A percentile compares a stretch with the other conserved stretches of the same genome.
Evolutionary conservation across 257 asterid species (phyloP).

Genomic region (Penstemon newberryi): DNA sequence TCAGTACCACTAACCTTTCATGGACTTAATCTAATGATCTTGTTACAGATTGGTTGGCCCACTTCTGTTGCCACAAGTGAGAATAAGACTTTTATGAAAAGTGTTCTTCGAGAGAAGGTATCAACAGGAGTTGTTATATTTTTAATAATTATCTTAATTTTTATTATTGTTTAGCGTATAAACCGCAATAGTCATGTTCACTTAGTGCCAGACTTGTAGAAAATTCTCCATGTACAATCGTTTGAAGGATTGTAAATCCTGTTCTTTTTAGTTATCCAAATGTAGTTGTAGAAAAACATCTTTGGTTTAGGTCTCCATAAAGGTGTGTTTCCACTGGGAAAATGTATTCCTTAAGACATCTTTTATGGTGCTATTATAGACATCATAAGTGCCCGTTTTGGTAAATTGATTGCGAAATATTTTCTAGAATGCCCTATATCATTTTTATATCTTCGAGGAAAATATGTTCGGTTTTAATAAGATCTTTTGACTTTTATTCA

Average conservation of each 20-base stretch:
- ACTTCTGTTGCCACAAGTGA: conserved; percentile 88
- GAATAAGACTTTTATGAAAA: conserved; percentile 69
- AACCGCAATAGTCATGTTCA: neutral
- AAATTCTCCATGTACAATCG: neutral
- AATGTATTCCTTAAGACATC: neutral
- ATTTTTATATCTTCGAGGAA: neutral
- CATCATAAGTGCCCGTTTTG: no score
- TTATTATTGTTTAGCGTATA: no score
- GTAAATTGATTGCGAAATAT: no score
- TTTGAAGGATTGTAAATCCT: conserved; percentile 1
- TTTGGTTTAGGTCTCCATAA: neutral
- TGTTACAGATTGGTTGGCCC: conserved; percentile 95
- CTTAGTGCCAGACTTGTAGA: neutral
- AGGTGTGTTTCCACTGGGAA: neutral
- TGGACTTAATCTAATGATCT: conserved; percentile 23
- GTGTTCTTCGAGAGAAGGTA: conserved; percentile 86
- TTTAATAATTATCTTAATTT: neutral
- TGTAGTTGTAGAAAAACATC: neutral
- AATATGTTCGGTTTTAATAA: no score
- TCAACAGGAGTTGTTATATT: neutral
- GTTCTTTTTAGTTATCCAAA: neutral
- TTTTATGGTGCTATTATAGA: neutral
- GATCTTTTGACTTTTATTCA: no score
- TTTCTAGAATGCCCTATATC: neutral
- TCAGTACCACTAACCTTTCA: neutral